These are phyloP conservation scores for Solanum corneliomulleri DNA, from an alignment of 257 asterid species.

Conservation along the genomic window DNA sequence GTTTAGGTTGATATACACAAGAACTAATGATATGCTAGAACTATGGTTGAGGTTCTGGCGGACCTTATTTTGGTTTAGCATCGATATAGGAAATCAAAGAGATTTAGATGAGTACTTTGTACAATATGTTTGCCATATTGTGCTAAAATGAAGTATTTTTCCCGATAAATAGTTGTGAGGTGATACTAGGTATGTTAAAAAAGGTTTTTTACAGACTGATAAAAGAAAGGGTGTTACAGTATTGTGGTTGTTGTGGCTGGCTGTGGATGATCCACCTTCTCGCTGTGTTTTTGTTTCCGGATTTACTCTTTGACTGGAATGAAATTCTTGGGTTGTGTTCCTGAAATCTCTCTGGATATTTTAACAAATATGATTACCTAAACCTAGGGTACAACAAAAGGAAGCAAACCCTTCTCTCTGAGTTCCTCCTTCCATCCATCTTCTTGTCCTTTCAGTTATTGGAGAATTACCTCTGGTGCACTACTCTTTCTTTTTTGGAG, in stretches of 20 bases:
- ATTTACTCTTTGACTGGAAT: not conserved
- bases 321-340: not conserved
- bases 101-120: not conserved
- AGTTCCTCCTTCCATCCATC: not conserved
- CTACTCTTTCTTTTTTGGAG: not conserved
- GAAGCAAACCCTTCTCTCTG: not conserved
- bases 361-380: not conserved
- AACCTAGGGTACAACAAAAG: not conserved
- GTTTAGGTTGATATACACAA: not conserved
- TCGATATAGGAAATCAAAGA: not conserved
- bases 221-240: not conserved
- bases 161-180: not conserved
- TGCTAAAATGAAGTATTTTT: not conserved
- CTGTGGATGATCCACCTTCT: not conserved
- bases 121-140: not conserved
- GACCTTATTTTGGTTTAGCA: not conserved
- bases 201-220: not conserved
- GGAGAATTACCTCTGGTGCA: not conserved
- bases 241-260: not conserved
- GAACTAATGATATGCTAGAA: not conserved
- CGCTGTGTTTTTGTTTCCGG: not conserved
- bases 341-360: not conserved
- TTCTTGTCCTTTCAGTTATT: not conserved
- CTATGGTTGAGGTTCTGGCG: not conserved
- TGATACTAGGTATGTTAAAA: not conserved